phyloP scores from a whole-genome alignment of 1,284 basidiomycete genomes.

The Phellinidium pouzarii region DNA sequence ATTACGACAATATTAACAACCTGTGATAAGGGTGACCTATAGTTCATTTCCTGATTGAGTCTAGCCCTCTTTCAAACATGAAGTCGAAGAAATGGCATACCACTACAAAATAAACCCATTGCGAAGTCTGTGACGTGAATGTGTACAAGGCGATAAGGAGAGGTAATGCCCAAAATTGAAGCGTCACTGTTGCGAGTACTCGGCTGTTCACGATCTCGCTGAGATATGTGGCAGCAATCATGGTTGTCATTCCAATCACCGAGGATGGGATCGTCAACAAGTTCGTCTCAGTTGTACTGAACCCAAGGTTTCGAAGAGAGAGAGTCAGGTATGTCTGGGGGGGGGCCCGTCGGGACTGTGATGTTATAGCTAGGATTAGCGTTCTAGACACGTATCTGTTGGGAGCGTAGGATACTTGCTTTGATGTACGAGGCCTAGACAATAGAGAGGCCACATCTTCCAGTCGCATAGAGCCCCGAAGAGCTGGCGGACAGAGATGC shows the following conservation, averaged over 20 bases:
- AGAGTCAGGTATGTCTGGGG: conserved; percentile 46
- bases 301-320: conserved; percentile 45
- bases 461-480: conserved; percentile 42
- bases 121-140: conserved; percentile 43
- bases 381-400: not conserved
- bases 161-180: conserved; percentile 57
- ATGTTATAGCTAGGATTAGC: not conserved
- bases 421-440: conserved; percentile 40
- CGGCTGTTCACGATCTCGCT: conserved; percentile 52
- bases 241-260: conserved; percentile 35
- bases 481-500: conserved; percentile 40
- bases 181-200: conserved; percentile 43
- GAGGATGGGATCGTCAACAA: conserved; percentile 44
- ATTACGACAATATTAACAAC: conserved; percentile 19
- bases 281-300: conserved; percentile 45
- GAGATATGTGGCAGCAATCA: conserved; percentile 43
- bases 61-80: not conserved
- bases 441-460: conserved; percentile 51
- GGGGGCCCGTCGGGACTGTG: conserved; percentile 40
- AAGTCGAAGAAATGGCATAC: conserved; percentile 19
- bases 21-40: conserved; percentile 42
- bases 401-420: conserved; percentile 26
- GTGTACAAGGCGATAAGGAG: conserved; percentile 52
- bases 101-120: conserved; percentile 54
- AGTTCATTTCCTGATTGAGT: not conserved